Evolutionary conservation across 129 eudicot species (phyloP).

Genomic region (Saposhnikovia divaricata): DNA sequence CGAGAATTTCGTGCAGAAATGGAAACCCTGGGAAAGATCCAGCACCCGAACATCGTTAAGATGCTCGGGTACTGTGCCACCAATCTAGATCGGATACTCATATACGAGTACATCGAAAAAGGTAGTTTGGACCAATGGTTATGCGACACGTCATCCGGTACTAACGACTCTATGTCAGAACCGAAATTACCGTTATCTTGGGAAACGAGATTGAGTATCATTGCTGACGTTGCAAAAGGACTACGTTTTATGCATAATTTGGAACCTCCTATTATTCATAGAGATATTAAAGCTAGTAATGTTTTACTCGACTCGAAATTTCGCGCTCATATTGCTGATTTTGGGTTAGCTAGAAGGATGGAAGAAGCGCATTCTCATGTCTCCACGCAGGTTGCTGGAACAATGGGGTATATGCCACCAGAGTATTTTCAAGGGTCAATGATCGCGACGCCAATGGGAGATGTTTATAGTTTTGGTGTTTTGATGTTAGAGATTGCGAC

Average conservation of each 20-base stretch:
- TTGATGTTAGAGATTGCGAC: constrained; percentile 58
- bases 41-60: constrained; percentile 55
- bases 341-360: constrained; percentile 64
- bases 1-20: constrained; percentile 89
- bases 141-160: constrained; percentile 36
- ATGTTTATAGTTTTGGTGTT: constrained; percentile 82
- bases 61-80: constrained; percentile 61
- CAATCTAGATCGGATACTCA: constrained; percentile 58
- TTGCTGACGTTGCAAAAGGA: constrained; percentile 64
- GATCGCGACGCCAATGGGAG: constrained; percentile 54
- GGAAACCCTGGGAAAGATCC: constrained; percentile 77
- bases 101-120: constrained; percentile 67
- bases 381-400: constrained; percentile 94
- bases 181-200: constrained; percentile 44
- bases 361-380: constrained; percentile 56
- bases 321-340: constrained; percentile 88
- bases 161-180: constrained; percentile 1
- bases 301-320: constrained; percentile 50
- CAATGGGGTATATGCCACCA: constrained; percentile 97
- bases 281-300: constrained; percentile 88
- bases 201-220: constrained; percentile 42
- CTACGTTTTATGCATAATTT: constrained; percentile 61
- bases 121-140: constrained; percentile 93
- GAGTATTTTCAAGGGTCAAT: constrained; percentile 59
- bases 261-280: constrained; percentile 56